Conservation (phyloP, 139 green algal species). For the Chlorella sp. region DNA sequence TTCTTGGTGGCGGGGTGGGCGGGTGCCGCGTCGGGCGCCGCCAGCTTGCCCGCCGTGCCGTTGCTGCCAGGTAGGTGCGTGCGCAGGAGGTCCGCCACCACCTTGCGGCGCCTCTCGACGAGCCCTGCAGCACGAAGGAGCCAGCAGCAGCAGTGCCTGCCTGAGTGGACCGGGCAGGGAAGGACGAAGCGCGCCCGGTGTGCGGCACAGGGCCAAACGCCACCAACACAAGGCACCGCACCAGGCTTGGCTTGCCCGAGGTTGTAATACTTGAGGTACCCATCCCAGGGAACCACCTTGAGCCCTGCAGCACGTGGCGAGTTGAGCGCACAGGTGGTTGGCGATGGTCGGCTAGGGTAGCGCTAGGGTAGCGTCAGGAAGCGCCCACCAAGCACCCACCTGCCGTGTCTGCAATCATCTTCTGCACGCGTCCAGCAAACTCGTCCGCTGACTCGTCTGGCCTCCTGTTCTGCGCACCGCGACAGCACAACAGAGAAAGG, state of each 20-base stretch:
- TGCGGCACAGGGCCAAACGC: slow-evolving; percentile 36
- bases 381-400: too few relatives aligned
- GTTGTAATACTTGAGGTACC: slow-evolving; percentile 99
- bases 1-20: too few relatives aligned
- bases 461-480: background rate
- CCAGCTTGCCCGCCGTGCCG: too few relatives aligned
- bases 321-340: too few relatives aligned
- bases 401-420: slow-evolving; percentile 72
- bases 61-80: too few relatives aligned
- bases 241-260: slow-evolving; percentile 68
- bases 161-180: too few relatives aligned
- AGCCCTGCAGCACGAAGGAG: slow-evolving; percentile 28
- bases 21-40: too few relatives aligned
- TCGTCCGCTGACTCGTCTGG: slow-evolving; percentile 62
- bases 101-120: slow-evolving; percentile 76
- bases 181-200: too few relatives aligned
- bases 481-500: background rate
- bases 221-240: slow-evolving; percentile 26
- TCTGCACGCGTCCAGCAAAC: slow-evolving; percentile 84
- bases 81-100: slow-evolving; percentile 42
- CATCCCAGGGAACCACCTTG: slow-evolving; percentile 82
- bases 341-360: too few relatives aligned
- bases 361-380: too few relatives aligned
- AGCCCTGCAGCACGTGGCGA: too few relatives aligned
- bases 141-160: too few relatives aligned